Evolutionary conservation across 2,329 filamentous ascomycete species (phyloP), one percentile per base, ranked within the genome.

Genomic region (Chrysosporium queenslandicum): DNA sequence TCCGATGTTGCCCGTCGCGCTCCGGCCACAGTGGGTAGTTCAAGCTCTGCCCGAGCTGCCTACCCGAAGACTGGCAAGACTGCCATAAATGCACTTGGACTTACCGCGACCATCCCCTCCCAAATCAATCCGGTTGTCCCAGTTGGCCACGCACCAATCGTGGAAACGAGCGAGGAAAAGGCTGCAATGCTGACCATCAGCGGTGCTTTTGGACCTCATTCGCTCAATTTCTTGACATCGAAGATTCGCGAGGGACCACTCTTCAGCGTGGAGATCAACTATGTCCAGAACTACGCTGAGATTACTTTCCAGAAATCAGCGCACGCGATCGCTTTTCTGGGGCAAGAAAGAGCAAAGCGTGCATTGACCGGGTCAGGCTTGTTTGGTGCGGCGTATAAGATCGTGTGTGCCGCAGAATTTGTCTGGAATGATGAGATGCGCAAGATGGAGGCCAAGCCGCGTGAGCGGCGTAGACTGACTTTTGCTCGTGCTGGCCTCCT

Each of bases 381-480:
- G 48, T 66, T 69, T 58, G 69, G 69, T 36, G 51, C 50, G 1
- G 63, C 60, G 9, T 66, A 61, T 52, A 55, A 54, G 18, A 58
- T 70, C 39, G 61, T 62, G 23, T 47, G 61, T 40, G 63, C 63
- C 5, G 60, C 63, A 46, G 55, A 65, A 20, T 61, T 66, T 45
- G 61, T 63, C 29, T 67, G 66, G 64, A 64, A 64, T 41, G 63
- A 64, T 7, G 64, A 66, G 6, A 58, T 67, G 45, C 60, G 59
- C 37, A 63, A 62, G 27, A 71, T 71, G 68, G 61, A 61, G 32
- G 56, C 61, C 51, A 64, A 64, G 2, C 56, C 60, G 47, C 64
- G 66, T 40, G 69, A 71, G 54, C 64, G 70, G 29, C 68, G 69
- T 20, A 68, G 69, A 47, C 61, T 72, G 40, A 71, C 69, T 4